phyloP scores from a whole-genome alignment of 768 basidiomycete species.

The Suillus tomentosus region DNA sequence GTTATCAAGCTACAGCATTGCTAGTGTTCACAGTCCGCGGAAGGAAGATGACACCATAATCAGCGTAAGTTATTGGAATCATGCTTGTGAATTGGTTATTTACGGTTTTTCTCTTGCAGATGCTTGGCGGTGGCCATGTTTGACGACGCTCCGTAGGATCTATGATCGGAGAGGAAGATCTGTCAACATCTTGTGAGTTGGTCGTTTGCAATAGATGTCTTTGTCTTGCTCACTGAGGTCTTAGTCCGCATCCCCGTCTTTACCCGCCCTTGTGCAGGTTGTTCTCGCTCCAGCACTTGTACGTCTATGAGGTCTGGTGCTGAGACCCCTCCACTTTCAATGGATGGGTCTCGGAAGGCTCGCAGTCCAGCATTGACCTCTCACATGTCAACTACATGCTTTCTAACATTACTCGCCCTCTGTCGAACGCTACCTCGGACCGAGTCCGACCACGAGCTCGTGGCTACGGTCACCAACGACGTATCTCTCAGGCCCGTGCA shows the following conservation, averaged over 20 bases:
- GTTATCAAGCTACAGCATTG: conserved; percentile 61
- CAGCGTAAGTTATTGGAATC: conserved; percentile 46
- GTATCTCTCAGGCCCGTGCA: conserved; percentile 62
- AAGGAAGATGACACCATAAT: conserved; percentile 85
- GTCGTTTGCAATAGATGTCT: background rate
- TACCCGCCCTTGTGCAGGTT: conserved; percentile 53
- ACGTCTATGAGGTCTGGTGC: conserved; percentile 61
- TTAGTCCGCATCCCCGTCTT: conserved; percentile 55
- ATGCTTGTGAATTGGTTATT: conserved; percentile 10
- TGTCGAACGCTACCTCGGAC: conserved; percentile 43
- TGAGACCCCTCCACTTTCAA: conserved; percentile 71
- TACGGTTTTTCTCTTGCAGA: conserved; percentile 43
- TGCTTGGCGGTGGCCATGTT: conserved; percentile 79
- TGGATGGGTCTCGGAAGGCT: conserved; percentile 71
- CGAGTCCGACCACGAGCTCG: conserved; percentile 45
- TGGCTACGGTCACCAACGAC: conserved; percentile 71
- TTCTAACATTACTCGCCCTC: conserved; percentile 54
- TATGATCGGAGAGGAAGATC: conserved; percentile 60
- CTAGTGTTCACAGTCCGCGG: conserved; percentile 47
- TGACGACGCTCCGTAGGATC: conserved; percentile 69
- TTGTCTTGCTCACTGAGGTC: background rate
- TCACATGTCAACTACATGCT: conserved; percentile 59
- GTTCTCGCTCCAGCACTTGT: conserved; percentile 70
- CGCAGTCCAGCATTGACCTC: conserved; percentile 78
- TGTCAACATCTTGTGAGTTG: conserved; percentile 48